Percentiles rank a stretch among this genome's conserved stretches.
Evolutionary conservation across 495 filamentous ascomycete species (phyloP).

Genomic region (Trichoderma virens): DNA sequence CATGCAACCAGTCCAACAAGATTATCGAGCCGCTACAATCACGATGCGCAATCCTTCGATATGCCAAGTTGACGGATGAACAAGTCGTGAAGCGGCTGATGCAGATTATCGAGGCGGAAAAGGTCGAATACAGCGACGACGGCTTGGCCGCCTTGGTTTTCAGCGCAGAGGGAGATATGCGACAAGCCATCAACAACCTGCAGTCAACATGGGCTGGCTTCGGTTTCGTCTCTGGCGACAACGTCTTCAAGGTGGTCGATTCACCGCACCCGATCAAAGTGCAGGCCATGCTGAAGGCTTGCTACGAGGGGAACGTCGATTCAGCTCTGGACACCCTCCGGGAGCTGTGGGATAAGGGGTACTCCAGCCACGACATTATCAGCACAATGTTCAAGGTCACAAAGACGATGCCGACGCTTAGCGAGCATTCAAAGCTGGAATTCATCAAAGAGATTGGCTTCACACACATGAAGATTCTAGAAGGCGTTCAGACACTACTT

Average conservation of each 20-base stretch:
- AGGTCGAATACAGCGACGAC: conserved; percentile 82
- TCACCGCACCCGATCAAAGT: conserved; percentile 96
- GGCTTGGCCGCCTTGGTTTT: conserved; percentile 93
- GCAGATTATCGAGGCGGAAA: conserved; percentile 87
- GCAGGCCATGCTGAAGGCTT: conserved; percentile 96
- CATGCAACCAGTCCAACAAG: conserved; percentile 98
- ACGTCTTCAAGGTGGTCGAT: conserved; percentile 97
- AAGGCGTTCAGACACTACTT: conserved; percentile 89
- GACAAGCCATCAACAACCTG: conserved; percentile 97
- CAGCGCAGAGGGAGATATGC: conserved; percentile 96
- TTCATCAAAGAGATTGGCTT: conserved; percentile 99
- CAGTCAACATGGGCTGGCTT: conserved; percentile 95
- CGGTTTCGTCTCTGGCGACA: conserved; percentile 93
- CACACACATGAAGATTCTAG: conserved; percentile 96
- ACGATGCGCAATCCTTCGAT: conserved; percentile 92
- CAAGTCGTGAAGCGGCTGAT: conserved; percentile 84
- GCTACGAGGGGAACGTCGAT: conserved; percentile 85
- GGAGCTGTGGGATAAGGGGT: conserved; percentile 90
- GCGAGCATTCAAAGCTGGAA: conserved; percentile 88
- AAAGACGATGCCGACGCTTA: conserved; percentile 82
- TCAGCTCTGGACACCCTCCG: conserved; percentile 76
- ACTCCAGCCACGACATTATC: conserved; percentile 95
- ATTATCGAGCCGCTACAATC: conserved; percentile 98
- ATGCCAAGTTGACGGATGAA: conserved; percentile 81
- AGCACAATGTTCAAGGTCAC: conserved; percentile 98